Evolutionary conservation across 176 grass and related monocot genomes (phyloP).

Genomic region (Otatea glauca): DNA sequence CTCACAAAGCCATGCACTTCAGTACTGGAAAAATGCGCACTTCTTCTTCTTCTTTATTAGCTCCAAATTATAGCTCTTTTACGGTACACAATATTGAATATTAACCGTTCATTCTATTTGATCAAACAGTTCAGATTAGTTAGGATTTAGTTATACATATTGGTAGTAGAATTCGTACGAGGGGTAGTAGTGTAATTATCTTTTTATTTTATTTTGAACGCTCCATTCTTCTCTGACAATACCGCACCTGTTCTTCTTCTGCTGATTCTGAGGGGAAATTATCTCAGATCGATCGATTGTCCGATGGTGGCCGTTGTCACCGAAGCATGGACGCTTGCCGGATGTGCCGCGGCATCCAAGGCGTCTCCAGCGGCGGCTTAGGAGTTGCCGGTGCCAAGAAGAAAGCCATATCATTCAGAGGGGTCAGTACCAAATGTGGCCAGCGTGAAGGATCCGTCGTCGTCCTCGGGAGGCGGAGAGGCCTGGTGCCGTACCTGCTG

Average conservation of each 20-base stretch:
- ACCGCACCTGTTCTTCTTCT: no score
- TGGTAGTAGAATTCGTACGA: no score
- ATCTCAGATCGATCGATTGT: not conserved
- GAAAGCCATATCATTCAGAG: slow-evolving; percentile 26
- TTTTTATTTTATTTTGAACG: no score
- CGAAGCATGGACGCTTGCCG: slow-evolving; percentile 52
- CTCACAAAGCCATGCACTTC: slow-evolving; percentile 22
- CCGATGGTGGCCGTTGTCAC: slow-evolving; percentile 57
- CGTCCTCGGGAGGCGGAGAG: slow-evolving; percentile 47
- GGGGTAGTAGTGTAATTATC: no score
- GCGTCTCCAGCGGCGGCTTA: not conserved
- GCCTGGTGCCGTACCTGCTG: slow-evolving; percentile 54
- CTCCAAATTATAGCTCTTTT: no score
- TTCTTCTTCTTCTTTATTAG: not conserved
- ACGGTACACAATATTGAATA: no score
- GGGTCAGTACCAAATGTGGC: not conserved
- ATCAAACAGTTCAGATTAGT: no score
- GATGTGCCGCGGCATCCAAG: slow-evolving; percentile 31
- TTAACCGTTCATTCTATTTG: no score
- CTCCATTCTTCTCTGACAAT: no score
- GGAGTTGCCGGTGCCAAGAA: slow-evolving; percentile 13
- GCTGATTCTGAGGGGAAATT: no score
- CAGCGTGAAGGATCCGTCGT: slow-evolving; percentile 5
- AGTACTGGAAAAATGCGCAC: not conserved
- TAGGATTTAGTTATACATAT: no score